phyloP scores from a whole-genome alignment of 2,329 filamentous ascomycete species.

The Ampelomyces quisqualis region DNA sequence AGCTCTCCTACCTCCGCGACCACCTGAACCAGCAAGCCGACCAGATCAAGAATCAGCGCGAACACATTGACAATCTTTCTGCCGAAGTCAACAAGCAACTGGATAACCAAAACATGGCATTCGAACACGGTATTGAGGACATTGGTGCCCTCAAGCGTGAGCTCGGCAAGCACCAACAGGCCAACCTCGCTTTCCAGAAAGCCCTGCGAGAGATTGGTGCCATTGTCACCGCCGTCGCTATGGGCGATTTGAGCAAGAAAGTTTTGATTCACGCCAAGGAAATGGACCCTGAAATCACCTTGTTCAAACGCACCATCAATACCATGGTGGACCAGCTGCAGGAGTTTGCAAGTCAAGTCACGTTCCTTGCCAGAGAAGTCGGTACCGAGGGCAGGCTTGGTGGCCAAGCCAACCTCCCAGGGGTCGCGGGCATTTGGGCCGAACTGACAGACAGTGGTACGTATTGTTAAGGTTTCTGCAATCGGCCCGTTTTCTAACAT shows the following conservation, averaged over 20 bases:
- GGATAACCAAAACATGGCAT: constrained; percentile 76
- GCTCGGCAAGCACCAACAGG: constrained; percentile 94
- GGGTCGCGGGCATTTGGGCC: constrained; percentile 96
- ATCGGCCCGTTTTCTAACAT: constrained; percentile 33
- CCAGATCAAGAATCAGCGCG: constrained; percentile 81
- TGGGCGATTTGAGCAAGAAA: constrained; percentile 94
- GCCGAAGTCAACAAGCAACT: constrained; percentile 84
- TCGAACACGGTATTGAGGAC: constrained; percentile 77
- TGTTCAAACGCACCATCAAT: constrained; percentile 97
- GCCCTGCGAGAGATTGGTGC: constrained; percentile 94
- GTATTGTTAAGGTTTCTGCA: constrained; percentile 19
- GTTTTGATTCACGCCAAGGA: constrained; percentile 93
- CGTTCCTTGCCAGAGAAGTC: constrained; percentile 89
- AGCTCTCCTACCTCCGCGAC: constrained; percentile 81
- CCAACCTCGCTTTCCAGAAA: constrained; percentile 98
- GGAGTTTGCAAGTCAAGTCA: constrained; percentile 95
- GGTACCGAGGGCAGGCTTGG: constrained; percentile 93
- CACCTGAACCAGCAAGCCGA: constrained; percentile 93
- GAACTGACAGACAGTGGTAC: constrained; percentile 71
- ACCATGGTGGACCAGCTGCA: constrained; percentile 99
- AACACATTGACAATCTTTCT: constrained; percentile 82
- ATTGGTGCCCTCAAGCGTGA: constrained; percentile 89
- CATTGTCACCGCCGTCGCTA: constrained; percentile 93
- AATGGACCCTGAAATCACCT: constrained; percentile 97
- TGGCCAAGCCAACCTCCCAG: constrained; percentile 89